These are phyloP conservation scores for Phytophthora boehmeriae DNA, from an alignment of 352 stramenopile species.

Conservation along the genomic window DNA sequence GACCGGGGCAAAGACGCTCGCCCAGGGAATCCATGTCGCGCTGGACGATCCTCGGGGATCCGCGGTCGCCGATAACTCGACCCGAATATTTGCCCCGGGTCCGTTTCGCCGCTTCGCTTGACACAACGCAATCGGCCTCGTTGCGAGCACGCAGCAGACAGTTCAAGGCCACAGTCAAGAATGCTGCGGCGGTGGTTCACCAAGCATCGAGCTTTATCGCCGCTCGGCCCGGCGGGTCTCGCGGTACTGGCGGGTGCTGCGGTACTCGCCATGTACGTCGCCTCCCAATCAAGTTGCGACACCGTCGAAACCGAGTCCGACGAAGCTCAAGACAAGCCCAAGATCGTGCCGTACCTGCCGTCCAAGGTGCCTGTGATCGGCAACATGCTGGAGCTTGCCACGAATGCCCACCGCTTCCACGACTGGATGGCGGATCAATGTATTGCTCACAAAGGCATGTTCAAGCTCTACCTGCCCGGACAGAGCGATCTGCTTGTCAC, in stretches of 20 bases:
- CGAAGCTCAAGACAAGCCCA: constrained; percentile 15
- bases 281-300: constrained; percentile 13
- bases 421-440: constrained; percentile 49
- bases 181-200: constrained; percentile 35
- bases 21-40: neutral
- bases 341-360: constrained; percentile 36
- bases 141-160: constrained; percentile 7
- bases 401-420: constrained; percentile 36
- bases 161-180: no score
- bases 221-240: constrained; percentile 29
- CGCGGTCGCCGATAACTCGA: neutral
- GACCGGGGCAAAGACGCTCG: neutral
- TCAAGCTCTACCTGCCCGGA: constrained; percentile 43
- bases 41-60: constrained; percentile 1
- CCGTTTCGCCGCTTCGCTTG: neutral
- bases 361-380: constrained; percentile 39
- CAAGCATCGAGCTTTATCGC: constrained; percentile 22
- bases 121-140: constrained; percentile 22
- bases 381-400: constrained; percentile 37
- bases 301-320: no score
- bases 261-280: constrained; percentile 26
- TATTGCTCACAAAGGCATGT: constrained; percentile 35
- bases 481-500: constrained; percentile 46
- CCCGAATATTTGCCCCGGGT: neutral
- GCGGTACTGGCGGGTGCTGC: constrained; percentile 29